Evolutionary conservation across 179 eudicot species (phyloP).

Genomic region (Amaranthus tricolor): DNA sequence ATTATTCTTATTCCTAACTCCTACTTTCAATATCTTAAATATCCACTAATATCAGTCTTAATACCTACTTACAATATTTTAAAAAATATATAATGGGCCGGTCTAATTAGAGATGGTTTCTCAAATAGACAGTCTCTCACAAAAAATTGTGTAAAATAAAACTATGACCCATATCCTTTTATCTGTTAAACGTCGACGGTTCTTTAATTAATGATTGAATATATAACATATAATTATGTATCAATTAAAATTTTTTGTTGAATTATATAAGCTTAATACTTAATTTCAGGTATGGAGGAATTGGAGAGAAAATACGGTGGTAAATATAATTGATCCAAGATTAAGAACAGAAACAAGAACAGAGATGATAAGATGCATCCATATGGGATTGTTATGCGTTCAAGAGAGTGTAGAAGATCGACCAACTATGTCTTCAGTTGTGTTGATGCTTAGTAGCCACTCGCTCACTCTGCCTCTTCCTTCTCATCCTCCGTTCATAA

Average conservation of each 20-base stretch:
- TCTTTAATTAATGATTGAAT: no score
- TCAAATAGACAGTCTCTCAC: no score
- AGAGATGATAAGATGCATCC: conserved; percentile 40
- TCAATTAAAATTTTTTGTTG: background rate
- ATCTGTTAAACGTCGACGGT: no score
- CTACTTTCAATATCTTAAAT: no score
- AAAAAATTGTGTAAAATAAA: no score
- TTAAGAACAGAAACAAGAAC: conserved; percentile 8
- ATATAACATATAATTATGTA: no score
- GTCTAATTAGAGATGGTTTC: no score
- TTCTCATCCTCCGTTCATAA: conserved; percentile 31
- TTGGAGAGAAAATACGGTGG: conserved; percentile 37
- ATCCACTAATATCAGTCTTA: no score
- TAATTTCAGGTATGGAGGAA: conserved; percentile 48
- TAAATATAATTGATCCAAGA: conserved; percentile 30
- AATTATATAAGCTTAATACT: background rate
- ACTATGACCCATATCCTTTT: no score
- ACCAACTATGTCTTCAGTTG: conserved; percentile 40
- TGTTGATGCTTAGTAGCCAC: conserved; percentile 30
- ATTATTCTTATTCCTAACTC: no score
- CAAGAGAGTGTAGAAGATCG: conserved; percentile 36
- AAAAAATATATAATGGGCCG: no score
- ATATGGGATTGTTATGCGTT: conserved; percentile 47
- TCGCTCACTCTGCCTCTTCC: conserved; percentile 27
- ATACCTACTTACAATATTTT: no score